Base-by-base conservation (phyloP, 306 rosid genomes). In the Casuarina glauca region DNA sequence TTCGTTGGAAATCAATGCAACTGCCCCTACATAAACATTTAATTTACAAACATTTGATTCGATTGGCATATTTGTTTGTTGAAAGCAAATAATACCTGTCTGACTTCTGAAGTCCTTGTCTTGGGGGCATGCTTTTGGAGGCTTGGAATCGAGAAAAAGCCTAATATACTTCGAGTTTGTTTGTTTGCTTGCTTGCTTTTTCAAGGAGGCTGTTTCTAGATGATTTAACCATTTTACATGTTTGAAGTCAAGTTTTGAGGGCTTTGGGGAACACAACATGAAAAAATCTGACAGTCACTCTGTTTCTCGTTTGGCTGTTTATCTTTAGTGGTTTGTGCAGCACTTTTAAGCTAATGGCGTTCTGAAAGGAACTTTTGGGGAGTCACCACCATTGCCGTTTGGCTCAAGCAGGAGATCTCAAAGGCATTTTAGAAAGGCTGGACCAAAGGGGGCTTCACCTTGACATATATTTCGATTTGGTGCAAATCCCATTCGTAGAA, bases 341-440 rank as follows among this genome's bases (percentile, higher is more conserved):
- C 50, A 41, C 13, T 26, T 26, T 42, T 15, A 17, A 67, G 71
- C n/a, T 67, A 67, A 11, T 36, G 69, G 13, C 41, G n/a, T 5
- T 62, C 15, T 62, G 69, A 67, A 67, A 67, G 71, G 41, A 39
- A 66, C 71, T 41, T 66, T 66, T 9, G 48, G 71, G 17, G 6
- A 42, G 36, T 67, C 42, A 42, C 50, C 42, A 42, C 10, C 32
- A 26, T 16, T 7, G 36, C 49, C 32, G 41, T 61, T 64, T 64
- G 70, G 45, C 16, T 16, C 5, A 64, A 39, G 32, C 8, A 43
- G 2, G 7, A 67, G 26, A 57, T 58, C 38, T 58, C 12, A 58
- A 3, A 58, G 64, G 26, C 4, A 38, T 9, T 58, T 58, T 58
- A 19, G 32, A 26, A 26, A 58, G 64, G 64, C 32, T 10, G 3